Evolutionary conservation across 2,329 filamentous ascomycete genomes (phyloP), one percentile per base, ranked within the genome.

Genomic region (Amylocarpus encephaloides): DNA sequence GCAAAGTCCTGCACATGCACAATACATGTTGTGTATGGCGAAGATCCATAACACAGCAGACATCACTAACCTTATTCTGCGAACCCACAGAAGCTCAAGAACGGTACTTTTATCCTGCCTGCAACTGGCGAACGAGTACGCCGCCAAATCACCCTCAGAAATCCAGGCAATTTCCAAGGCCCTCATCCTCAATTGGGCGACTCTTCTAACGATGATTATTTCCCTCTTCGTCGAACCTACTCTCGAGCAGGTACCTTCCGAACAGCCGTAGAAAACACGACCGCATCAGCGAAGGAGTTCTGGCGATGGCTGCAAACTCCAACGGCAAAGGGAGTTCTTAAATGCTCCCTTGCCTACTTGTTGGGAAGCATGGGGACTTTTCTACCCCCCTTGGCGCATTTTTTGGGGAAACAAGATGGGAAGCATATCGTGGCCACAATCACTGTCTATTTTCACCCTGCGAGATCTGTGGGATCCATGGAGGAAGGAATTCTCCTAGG

Each of bases 391-490:
- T 75, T 95, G 49, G 83, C 89, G 13, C 71, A 75, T 6, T 79
- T 90, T 50, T 73, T 96, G 13, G 92, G 92, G 77, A 55, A 84
- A 56, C 86, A 90, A 64, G 91, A 95, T 69, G 89, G 89, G 45
- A 96, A 96, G 65, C 92, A 96, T 68, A 84, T 95, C 64, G 89
- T 95, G 46, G 90, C 90, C 30, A 96, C 92, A 2, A 82, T 96
- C 51, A 94, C 89, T 0, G 91, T 96, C 10, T 97, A 95, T 64
- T 97, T 96, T 63, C 90, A 96, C 66, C 90, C 92, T 4, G 88
- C 89, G 5, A 78, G 92, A 51, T 88, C 88, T 15, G 80, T 84
- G 22, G 92, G 92, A 1, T 93, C 87, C 58, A 95, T 96, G 89
- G 78, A 88, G 51, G 88, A 95, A 68, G 91, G 90, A 2, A 79